Base-by-base conservation (phyloP, 305 asterid genomes). In the Plantago lanceolata region DNA sequence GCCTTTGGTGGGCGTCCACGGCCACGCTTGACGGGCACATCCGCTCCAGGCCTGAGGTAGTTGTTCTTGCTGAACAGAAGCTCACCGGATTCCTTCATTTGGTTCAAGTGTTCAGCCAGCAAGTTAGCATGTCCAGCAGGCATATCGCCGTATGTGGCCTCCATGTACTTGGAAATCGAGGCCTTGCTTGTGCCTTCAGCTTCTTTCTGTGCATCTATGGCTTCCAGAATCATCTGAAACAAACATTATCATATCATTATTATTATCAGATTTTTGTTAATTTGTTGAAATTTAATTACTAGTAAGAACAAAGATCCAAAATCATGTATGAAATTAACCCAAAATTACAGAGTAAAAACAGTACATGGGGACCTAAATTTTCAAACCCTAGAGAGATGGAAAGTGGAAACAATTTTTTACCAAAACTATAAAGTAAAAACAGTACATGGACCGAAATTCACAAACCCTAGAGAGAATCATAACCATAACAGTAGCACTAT, bases 1-100 rank as follows among this genome's bases (percentile, higher is more conserved):
- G 91, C 71, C 77, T 88, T 88, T 0, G 96, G 89, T 4, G 96
- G 96, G 8, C 93, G 85, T 29, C 97, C 95, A 0, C 96, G 81
- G 57, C 97, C 95, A 1, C 96, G 90, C 73, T 83, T 82, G 0
- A 71, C 68, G 4, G 84, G 89, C 8, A 76, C 83, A 49, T 75
- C 73, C 6, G 88, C 69, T 37, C 75, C 92, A 0, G 87, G 81
- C 59, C 65, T 79, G 51, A 78, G 76, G 77, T 90, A 90, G 77
- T 80, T 84, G 85, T 84, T 81, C 70, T 84, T 86, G 43, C 79
- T 0, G 67, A 85, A 73, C 13, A 80, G 33, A 31, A 90, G 82
- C 68, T 85, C 93, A 8, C 95, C 91, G 19, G 54, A 65, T 29
- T 82, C 93, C 65, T 81, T 88, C 96, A 88, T 78, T 37, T 72